phyloP scores from a whole-genome alignment of 805 yeast species.

The Wickerhamiella lipophila region DNA sequence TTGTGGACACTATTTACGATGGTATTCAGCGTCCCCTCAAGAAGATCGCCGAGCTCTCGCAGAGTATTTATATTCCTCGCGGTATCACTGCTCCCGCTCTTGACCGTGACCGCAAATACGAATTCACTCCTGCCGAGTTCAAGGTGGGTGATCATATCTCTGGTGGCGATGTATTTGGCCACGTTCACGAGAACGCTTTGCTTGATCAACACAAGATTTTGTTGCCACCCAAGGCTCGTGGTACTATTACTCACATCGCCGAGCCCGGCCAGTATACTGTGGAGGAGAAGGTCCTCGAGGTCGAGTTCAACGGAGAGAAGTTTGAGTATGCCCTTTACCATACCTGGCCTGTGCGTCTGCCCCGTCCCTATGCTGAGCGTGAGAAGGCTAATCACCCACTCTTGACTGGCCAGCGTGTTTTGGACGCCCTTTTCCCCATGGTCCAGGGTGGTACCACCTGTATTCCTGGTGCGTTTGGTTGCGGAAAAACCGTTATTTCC shows the following conservation, averaged over 20 bases:
- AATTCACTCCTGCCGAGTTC: conserved; percentile 65
- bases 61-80: conserved; percentile 95
- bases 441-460: conserved; percentile 99
- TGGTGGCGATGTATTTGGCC: conserved; percentile 96
- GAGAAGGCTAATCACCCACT: conserved; percentile 88
- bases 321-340: conserved; percentile 85
- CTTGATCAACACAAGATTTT: conserved; percentile 85
- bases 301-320: conserved; percentile 84
- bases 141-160: conserved; percentile 94
- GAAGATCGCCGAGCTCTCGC: conserved; percentile 74
- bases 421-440: conserved; percentile 95
- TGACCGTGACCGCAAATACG: conserved; percentile 67
- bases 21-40: conserved; percentile 99
- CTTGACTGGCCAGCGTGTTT: conserved; percentile 96
- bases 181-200: conserved; percentile 86
- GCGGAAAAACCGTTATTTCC: conserved; percentile 97
- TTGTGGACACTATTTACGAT: conserved; percentile 97
- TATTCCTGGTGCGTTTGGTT: conserved; percentile 99
- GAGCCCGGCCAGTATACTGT: conserved; percentile 82
- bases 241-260: conserved; percentile 85
- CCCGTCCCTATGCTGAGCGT: conserved; percentile 95
- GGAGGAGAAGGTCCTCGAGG: conserved; percentile 80
- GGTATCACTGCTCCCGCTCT: conserved; percentile 97
- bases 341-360: conserved; percentile 99
- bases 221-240: conserved; percentile 96